Conservation (phyloP, 2,329 filamentous ascomycete genomes). For the Pseudovirgaria hyperparasitica region DNA sequence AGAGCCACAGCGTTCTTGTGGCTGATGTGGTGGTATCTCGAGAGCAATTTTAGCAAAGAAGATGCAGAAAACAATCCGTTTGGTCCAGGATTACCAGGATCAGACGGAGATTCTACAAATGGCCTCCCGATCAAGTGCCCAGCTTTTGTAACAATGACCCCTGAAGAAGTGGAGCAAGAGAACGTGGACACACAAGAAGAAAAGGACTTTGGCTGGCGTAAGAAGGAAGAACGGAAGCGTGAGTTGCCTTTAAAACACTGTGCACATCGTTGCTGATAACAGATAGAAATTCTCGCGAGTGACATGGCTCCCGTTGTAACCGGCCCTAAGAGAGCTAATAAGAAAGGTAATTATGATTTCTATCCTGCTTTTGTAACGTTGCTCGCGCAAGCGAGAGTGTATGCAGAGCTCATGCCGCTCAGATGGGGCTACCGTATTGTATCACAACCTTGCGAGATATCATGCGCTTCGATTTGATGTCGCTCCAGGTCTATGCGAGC, state of each 20-base stretch:
- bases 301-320: slow-evolving; percentile 57
- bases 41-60: slow-evolving; percentile 85
- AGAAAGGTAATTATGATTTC: slow-evolving; percentile 32
- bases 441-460: too few species aligned
- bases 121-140: slow-evolving; percentile 48
- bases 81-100: slow-evolving; percentile 40
- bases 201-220: slow-evolving; percentile 56
- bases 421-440: too few species aligned
- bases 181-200: slow-evolving; percentile 65
- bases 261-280: slow-evolving; percentile 5
- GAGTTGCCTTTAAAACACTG: slow-evolving; percentile 1
- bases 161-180: slow-evolving; percentile 53
- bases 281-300: slow-evolving; percentile 50
- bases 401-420: too few species aligned
- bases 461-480: too few species aligned
- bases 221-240: slow-evolving; percentile 58
- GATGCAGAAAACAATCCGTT: slow-evolving; percentile 87
- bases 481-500: too few species aligned
- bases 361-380: too few species aligned
- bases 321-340: slow-evolving; percentile 36
- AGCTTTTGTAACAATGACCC: slow-evolving; percentile 48
- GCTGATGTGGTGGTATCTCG: slow-evolving; percentile 98
- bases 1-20: slow-evolving; percentile 84
- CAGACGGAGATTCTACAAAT: slow-evolving; percentile 23
- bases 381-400: too few species aligned